Base-by-base conservation (phyloP, 75 land plant genomes). In the Adiantum capillusveneris region DNA sequence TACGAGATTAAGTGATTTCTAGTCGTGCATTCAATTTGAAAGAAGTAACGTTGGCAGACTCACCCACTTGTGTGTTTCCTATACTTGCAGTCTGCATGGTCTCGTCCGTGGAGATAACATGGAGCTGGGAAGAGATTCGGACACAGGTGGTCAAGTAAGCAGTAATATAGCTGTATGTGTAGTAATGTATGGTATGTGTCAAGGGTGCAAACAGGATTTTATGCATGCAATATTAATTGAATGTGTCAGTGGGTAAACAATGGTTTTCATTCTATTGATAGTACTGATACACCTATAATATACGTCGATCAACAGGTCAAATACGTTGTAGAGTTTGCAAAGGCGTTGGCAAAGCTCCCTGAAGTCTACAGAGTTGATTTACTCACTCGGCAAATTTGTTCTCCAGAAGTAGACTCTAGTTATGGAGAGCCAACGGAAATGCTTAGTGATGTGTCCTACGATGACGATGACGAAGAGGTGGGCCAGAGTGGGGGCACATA, bases 401-500 rank as follows among this genome's bases (percentile, higher is more conserved):
- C 69, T 12, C 68, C 68, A 46, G 81, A 75, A 26, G 73, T 78
- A 13, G 80, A 78, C 34, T 75, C 64, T 50, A 78, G 80, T 28
- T 78, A 78, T 58, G 81, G 65, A 24, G 81, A 78, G 30, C 81
- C 81, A 30, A 75, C 73, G 19, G 81, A 78, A 62, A 78, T 75
- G 81, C 25, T 78, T 1, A 25, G 65, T 52, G 81, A 71, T 50
- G 52, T 48, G 19, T 48, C 42, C 7, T 64, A 75, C 18, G 82
- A 81, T 12, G 62, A 67, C 53, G 81, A 79, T 31, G 78, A 71
- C 0, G 60, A 45, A 19, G 82, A 72, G 9, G 66, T 72, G 50
- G 91, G 86, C 16, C 87, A 89, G 71, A 86, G 90, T 57, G 75
- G 90, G 54, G 90, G 95, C 22, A 66, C 95, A 16, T 89, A 89